Conservation (phyloP, 371 early-diverging fungal species). For the Encephalitozoon romaleae region DNA sequence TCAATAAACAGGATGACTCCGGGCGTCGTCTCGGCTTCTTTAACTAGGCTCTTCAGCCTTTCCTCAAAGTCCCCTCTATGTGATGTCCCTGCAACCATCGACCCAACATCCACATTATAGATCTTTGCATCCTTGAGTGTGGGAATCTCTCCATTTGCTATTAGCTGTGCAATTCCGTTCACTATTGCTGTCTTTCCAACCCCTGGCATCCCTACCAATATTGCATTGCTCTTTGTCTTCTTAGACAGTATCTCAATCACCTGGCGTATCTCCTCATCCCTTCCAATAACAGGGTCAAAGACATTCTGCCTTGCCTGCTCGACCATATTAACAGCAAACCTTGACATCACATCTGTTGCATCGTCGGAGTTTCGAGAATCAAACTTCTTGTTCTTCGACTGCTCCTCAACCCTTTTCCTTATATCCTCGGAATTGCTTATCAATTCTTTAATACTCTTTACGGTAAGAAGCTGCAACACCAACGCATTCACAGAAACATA, state of each 20-base stretch:
- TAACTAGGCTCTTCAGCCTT: conserved; percentile 84
- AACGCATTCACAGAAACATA: conserved; percentile 37
- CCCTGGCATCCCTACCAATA: conserved; percentile 73
- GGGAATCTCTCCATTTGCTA: conserved; percentile 83
- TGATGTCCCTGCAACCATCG: conserved; percentile 75
- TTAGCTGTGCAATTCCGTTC: conserved; percentile 74
- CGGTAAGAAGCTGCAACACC: conserved; percentile 10
- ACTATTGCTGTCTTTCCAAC: conserved; percentile 67
- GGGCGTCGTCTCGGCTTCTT: conserved; percentile 78
- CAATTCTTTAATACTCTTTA: background rate
- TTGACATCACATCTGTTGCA: conserved; percentile 63
- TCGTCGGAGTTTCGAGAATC: conserved; percentile 38
- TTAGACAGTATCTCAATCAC: conserved; percentile 71
- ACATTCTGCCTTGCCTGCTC: conserved; percentile 68
- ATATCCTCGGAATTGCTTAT: conserved; percentile 18
- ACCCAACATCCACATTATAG: conserved; percentile 86
- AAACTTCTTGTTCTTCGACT: conserved; percentile 26
- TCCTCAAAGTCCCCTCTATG: conserved; percentile 96
- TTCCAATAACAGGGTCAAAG: conserved; percentile 76
- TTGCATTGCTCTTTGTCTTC: conserved; percentile 78
- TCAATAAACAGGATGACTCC: conserved; percentile 92
- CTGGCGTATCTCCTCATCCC: conserved; percentile 71
- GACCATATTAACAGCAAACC: conserved; percentile 83
- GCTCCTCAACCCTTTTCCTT: conserved; percentile 6
- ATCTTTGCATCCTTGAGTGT: conserved; percentile 70